Base-by-base conservation (phyloP, 768 basidiomycete species). In the Psilocybe sp. region DNA sequence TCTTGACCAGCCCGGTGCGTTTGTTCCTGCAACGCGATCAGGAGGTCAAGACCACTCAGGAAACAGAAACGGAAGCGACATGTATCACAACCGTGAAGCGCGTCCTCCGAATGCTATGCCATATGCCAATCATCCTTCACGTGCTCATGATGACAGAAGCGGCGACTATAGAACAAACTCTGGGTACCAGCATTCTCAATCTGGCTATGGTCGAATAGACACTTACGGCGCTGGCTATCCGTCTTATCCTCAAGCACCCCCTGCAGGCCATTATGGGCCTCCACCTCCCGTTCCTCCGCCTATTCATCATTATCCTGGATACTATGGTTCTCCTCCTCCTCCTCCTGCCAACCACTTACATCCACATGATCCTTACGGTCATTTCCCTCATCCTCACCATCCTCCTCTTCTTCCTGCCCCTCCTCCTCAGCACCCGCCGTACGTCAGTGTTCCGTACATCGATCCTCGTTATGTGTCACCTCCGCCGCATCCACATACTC, bases 21-120 rank as follows among this genome's bases (percentile, higher is more conserved):
- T 59, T 58, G 64, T 53, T 44, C 51, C 58, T 44, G 47, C 59
- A 52, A 54, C 56, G 51, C 59, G 60, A 58, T 50, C 60, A 51
- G 60, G 46, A 48, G 60, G 59, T 51, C 62, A 62, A 63, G 58
- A 54, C 60, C 65, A 53, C 37, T 53, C 58, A 60, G 64, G 60
- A 53, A 56, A 56, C 62, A 64, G 63, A 54, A 62, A 52, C 63
- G 63, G 57, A 47, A 60, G 60, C 46, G 44, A 54, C 48, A 49
- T 53, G 47, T 49, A 37, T 39, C 37, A 48, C 34, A 47, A 43
- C 19, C 36, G 46, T 41, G 38, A 19, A 44, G 45, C 48, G 46
- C 46, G 47, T 49, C 44, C 40, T 50, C 37, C 51, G 12, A 46
- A 44, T 45, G 23, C 23, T 28, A 28, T 28, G 23, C 45, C 52